Base-by-base conservation (phyloP, 2,329 filamentous ascomycete species). In the Escovopsis weberi region DNA sequence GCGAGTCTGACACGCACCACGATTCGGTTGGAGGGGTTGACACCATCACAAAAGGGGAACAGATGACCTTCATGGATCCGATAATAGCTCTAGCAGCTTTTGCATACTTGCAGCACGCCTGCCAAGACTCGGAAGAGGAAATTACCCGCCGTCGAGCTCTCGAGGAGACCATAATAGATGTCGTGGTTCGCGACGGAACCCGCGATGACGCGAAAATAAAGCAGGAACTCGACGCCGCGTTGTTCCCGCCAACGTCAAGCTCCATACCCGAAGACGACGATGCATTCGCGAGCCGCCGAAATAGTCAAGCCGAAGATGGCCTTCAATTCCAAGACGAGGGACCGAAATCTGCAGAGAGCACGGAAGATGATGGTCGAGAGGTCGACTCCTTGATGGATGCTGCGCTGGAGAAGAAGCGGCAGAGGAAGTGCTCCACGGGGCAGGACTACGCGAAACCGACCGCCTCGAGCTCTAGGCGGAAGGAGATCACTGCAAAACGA, bases 161-260 rank as follows among this genome's bases (percentile, higher is more conserved):
- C 15, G 74, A 79, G 44, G 73, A 80, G 47, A 59, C 75, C 2
- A 64, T 82, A 8, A 82, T 78, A 78, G 78, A 82, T 51, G 71
- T 81, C 3, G 75, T 82, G 7, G 72, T 82, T 0, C 60, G 74
- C 8, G 65, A 69, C 38, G 67, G 72, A 33, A 69, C 80, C 28
- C 75, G 79, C 47, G 61, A 78, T 4, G 61, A 65, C 41, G 62
- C 65, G 11, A 59, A 61, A 7, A 28, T 43, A 11, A 11, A 32
- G 28, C 28, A 9, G 8, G 28, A 32, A 23, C 1, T 32, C 4
- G 28, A 32, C 28, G 28, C 8, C 28, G 28, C 28, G 28, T 9
- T 3, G 11, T 32, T 7, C 28, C 11, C 11, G 28, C 28, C 28
- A 7, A 9, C 28, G 11, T 32, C 28, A 6, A 9, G 8, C 28